Conservation (phyloP, 1,139 yeast species). For the Hemisphaericaspora xylanilytica region DNA sequence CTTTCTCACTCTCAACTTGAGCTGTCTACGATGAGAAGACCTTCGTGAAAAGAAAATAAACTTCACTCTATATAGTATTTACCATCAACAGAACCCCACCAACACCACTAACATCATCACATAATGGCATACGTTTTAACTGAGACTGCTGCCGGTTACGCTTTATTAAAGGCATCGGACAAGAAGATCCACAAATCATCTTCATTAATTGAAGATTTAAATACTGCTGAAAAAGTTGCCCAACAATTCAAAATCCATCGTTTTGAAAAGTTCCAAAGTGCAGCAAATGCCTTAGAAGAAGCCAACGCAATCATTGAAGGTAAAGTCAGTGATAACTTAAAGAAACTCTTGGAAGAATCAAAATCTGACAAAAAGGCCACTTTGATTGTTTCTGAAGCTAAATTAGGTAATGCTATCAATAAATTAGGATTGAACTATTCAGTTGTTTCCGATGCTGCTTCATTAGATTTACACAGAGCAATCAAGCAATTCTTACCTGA, state of each 20-base stretch:
- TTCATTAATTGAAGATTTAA: slow-evolving; percentile 69
- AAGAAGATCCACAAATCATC: slow-evolving; percentile 92
- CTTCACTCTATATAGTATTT: too few relatives aligned
- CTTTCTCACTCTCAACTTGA: background rate
- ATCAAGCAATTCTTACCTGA: slow-evolving; percentile 92
- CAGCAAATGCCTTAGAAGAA: slow-evolving; percentile 95
- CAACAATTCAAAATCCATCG: slow-evolving; percentile 87
- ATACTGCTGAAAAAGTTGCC: slow-evolving; percentile 78
- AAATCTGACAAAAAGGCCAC: slow-evolving; percentile 89
- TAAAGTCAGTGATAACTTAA: slow-evolving; percentile 81
- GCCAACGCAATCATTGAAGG: slow-evolving; percentile 92
- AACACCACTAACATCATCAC: background rate
- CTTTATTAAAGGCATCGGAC: slow-evolving; percentile 94
- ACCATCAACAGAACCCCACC: too few relatives aligned
- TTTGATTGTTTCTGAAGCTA: slow-evolving; percentile 89
- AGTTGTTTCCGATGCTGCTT: slow-evolving; percentile 91
- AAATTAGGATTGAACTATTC: slow-evolving; percentile 85
- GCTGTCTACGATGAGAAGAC: too few relatives aligned
- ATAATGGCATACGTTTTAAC: slow-evolving; percentile 90
- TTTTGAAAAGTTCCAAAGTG: slow-evolving; percentile 89
- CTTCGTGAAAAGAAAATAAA: too few relatives aligned
- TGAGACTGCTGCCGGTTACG: slow-evolving; percentile 98
- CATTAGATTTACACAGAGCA: slow-evolving; percentile 92
- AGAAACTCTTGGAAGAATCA: slow-evolving; percentile 72
- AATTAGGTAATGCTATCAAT: slow-evolving; percentile 94